Conservation (phyloP, 2,329 filamentous ascomycete species). For the Xylaria sp. region DNA sequence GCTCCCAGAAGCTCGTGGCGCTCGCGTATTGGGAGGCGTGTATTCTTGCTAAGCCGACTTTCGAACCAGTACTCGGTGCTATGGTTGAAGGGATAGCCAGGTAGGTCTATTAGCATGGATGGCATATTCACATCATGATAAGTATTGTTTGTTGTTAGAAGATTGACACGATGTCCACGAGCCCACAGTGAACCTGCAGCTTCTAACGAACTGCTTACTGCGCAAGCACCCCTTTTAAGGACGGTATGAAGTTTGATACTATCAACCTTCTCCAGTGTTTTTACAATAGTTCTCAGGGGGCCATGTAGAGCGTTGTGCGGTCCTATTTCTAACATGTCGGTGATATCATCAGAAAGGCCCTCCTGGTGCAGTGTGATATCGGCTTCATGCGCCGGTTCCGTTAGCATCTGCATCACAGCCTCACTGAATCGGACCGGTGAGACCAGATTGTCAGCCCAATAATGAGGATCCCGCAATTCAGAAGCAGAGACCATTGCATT, state of each 20-base stretch:
- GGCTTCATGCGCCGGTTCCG: background rate
- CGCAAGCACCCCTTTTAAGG: conserved; percentile 28
- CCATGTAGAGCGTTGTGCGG: conserved; percentile 50
- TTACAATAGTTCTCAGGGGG: conserved; percentile 29
- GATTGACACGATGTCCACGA: conserved; percentile 28
- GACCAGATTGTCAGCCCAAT: conserved; percentile 48
- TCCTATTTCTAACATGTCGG: conserved; percentile 39
- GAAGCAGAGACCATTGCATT: conserved; percentile 14
- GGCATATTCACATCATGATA: background rate
- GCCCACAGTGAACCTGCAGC: conserved; percentile 34
- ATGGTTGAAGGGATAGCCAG: conserved; percentile 44
- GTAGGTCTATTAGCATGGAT: conserved; percentile 39
- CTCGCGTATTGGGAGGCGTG: conserved; percentile 33
- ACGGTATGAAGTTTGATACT: conserved; percentile 30
- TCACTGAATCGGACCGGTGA: conserved; percentile 36
- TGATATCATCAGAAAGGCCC: conserved; percentile 12
- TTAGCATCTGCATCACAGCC: conserved; percentile 28
- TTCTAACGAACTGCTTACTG: conserved; percentile 28
- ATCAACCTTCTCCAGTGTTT: conserved; percentile 8
- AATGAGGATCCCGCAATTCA: conserved; percentile 37
- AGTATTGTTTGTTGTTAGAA: conserved; percentile 16
- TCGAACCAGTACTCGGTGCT: conserved; percentile 43
- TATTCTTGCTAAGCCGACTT: conserved; percentile 36
- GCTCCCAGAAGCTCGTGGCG: conserved; percentile 44
- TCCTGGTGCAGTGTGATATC: background rate